Percentiles rank a stretch among this genome's conserved stretches.
These are phyloP conservation scores for Aegilops longissima DNA, from an alignment of 176 grass and related monocot species.

Conservation along the genomic window DNA sequence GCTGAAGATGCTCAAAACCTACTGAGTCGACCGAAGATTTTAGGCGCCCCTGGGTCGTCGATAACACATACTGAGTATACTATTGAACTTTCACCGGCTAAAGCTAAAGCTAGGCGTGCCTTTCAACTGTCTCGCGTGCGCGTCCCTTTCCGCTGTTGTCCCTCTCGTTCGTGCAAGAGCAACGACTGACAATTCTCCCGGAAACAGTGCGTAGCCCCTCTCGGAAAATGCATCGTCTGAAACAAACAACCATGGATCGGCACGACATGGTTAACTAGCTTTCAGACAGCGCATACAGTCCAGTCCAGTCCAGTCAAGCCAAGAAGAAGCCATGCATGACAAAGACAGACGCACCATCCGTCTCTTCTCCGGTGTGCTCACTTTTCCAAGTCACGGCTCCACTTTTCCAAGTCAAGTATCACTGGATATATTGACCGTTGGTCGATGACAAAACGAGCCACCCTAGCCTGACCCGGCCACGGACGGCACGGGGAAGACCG, in stretches of 20 bases:
- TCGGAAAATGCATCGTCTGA: too few species aligned
- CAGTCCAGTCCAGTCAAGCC: too few species aligned
- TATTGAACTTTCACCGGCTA: not conserved
- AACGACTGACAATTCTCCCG: not conserved
- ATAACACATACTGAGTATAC: too few species aligned
- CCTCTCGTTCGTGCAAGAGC: not conserved
- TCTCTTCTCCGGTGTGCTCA: not conserved
- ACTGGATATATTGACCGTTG: conserved; percentile 16
- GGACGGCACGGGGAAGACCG: too few species aligned
- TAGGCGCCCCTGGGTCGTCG: too few species aligned
- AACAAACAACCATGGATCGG: too few species aligned
- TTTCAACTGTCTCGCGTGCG: not conserved
- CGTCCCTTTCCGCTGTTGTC: not conserved
- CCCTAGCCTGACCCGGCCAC: not conserved
- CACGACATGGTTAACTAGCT: too few species aligned
- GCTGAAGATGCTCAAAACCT: too few species aligned
- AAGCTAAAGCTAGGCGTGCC: not conserved
- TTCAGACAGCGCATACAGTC: too few species aligned
- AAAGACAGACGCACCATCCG: too few species aligned
- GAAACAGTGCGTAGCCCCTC: not conserved
- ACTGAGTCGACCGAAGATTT: too few species aligned
- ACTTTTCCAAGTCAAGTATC: not conserved
- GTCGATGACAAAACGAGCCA: not conserved
- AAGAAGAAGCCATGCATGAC: too few species aligned
- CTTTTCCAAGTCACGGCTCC: not conserved